Base-by-base conservation (phyloP, 2,329 filamentous ascomycete species). In the Alternaria incomplexa region DNA sequence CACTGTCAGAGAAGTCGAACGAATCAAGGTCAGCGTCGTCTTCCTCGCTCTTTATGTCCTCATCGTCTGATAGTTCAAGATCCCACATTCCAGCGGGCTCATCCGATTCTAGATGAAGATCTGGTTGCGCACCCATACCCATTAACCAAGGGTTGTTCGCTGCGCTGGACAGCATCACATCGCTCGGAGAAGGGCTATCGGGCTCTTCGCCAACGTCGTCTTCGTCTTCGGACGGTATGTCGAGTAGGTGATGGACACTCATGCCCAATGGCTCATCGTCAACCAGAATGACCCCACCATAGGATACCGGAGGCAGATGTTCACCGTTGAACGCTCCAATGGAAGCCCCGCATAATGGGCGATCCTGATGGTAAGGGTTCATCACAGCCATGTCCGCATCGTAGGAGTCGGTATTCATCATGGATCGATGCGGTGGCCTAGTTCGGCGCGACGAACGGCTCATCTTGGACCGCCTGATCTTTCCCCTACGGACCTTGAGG, bases 231-330 rank as follows among this genome's bases (percentile, higher is more conserved):
- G 86, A 87, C 11, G 87, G 83, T 12, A 83, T 81, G 72, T 97
- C 95, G 3, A 98, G 87, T 89, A 98, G 95, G 79, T 98, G 95
- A 74, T 98, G 95, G 0, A 98, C 95, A 22, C 93, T 97, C 92
- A 98, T 96, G 12, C 95, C 95, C 73, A 93, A 96, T 0, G 92
- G 88, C 77, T 91, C 89, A 58, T 91, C 89, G 74, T 98, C 93
- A 2, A 98, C 89, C 30, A 96, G 83, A 44, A 98, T 89, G 5
- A 97, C 86, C 9, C 95, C 95, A 12, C 95, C 95, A 69, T 97
- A 93, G 30, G 93, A 96, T 4, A 97, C 95, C 2, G 95, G 93
- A 6, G 94, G 93, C 3, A 97, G 84, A 75, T 97, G 95, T 47
- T 92, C 89, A 67, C 93, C 89, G 54, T 92, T 89, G 84, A 93